phyloP scores from a whole-genome alignment of 257 asterid genomes.

The Nicotiana obtusifolia region DNA sequence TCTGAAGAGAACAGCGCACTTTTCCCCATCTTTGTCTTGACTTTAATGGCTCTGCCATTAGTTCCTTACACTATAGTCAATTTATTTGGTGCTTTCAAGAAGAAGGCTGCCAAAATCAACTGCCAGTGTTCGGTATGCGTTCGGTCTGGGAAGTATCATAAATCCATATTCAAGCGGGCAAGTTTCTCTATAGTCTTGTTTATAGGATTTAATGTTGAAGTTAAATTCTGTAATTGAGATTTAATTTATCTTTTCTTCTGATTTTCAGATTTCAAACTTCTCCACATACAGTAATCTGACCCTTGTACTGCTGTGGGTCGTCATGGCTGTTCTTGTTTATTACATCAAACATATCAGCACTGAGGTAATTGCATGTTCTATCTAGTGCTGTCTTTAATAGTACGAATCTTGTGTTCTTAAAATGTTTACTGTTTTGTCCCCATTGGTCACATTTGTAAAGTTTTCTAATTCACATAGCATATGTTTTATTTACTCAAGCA shows the following conservation, averaged over 20 bases:
- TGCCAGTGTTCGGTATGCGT: constrained; percentile 90
- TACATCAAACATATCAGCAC: constrained; percentile 74
- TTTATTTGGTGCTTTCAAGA: constrained; percentile 50
- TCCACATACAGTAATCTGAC: constrained; percentile 94
- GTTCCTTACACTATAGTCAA: constrained; percentile 89
- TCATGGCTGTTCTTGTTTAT: constrained; percentile 57
- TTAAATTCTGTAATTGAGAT: not conserved
- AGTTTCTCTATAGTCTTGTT: constrained; percentile 18
- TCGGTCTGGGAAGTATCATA: constrained; percentile 89
- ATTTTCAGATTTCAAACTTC: constrained; percentile 83
- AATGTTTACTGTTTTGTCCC: not conserved
- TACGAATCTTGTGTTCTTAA: not conserved
- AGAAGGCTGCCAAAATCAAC: constrained; percentile 53
- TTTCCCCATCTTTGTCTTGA: constrained; percentile 91
- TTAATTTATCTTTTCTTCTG: not conserved
- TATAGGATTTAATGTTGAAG: not conserved
- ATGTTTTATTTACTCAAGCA: not conserved
- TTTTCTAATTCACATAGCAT: not conserved
- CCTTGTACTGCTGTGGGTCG: constrained; percentile 78
- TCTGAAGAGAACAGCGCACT: constrained; percentile 87
- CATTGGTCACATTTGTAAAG: not conserved
- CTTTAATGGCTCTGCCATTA: constrained; percentile 86
- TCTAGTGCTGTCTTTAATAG: not conserved
- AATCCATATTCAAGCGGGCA: constrained; percentile 85
- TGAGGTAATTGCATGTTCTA: constrained; percentile 53